Conservation (phyloP, 768 basidiomycete genomes). For the Guyanaporus albipodus region DNA sequence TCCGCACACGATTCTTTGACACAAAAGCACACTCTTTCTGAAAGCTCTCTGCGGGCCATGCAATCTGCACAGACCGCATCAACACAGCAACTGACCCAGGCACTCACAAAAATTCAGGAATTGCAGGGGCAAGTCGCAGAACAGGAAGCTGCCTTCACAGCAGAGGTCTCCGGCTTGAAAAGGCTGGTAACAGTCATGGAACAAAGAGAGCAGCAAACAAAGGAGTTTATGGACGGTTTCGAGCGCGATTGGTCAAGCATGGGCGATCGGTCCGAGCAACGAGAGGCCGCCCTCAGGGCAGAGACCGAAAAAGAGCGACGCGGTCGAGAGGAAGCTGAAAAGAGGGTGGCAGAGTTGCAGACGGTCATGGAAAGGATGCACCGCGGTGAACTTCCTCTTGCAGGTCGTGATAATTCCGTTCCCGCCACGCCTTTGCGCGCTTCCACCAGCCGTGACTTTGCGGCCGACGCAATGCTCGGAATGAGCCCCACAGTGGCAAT, state of each 20-base stretch:
- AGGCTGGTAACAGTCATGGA: conserved; percentile 83
- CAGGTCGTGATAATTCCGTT: conserved; percentile 38
- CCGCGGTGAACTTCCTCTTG: conserved; percentile 64
- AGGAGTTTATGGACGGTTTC: conserved; percentile 74
- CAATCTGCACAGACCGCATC: conserved; percentile 71
- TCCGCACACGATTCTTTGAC: conserved; percentile 69
- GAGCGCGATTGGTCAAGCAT: conserved; percentile 81
- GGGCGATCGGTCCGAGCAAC: conserved; percentile 61
- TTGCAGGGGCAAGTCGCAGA: conserved; percentile 77
- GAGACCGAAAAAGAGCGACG: conserved; percentile 70
- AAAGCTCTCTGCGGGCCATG: conserved; percentile 66
- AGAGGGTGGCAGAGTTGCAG: conserved; percentile 66
- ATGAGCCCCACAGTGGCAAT: conserved; percentile 87
- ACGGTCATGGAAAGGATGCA: conserved; percentile 68
- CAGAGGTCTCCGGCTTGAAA: conserved; percentile 69
- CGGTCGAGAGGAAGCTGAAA: conserved; percentile 68
- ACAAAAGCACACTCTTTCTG: conserved; percentile 61
- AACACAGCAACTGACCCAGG: conserved; percentile 70
- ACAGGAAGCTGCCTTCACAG: conserved; percentile 77
- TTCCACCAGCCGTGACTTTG: conserved; percentile 37
- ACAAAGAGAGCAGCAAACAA: conserved; percentile 80
- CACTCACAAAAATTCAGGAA: conserved; percentile 69
- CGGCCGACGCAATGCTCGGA: conserved; percentile 56
- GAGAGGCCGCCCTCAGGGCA: conserved; percentile 62
- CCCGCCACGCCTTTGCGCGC: conserved; percentile 42